phyloP scores from a whole-genome alignment of 2,329 filamentous ascomycete species.

The Calonectria honghensis region DNA sequence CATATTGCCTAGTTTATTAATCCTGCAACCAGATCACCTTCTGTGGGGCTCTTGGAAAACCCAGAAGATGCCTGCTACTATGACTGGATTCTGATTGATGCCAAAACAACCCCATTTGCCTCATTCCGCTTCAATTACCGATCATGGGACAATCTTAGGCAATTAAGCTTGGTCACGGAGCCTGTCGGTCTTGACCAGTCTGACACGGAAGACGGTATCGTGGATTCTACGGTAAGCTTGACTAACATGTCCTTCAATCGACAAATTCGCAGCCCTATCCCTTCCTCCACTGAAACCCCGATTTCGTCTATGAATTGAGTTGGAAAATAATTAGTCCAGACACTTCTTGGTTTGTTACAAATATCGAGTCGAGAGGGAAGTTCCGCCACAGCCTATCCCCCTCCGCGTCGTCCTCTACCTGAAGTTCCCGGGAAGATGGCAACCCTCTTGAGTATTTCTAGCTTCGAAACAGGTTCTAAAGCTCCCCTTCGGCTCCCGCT shows the following conservation, averaged over 20 bases:
- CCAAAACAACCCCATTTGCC: constrained; percentile 71
- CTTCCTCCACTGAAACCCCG: too few species aligned
- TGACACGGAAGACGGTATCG: neutral
- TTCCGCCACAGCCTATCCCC: neutral
- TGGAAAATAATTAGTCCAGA: constrained; percentile 3
- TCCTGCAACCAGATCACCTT: constrained; percentile 66
- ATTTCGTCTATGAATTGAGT: too few species aligned
- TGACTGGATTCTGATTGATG: constrained; percentile 71
- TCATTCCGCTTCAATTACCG: constrained; percentile 75
- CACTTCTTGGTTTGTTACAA: constrained; percentile 4
- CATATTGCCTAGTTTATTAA: constrained; percentile 32
- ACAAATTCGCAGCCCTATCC: neutral
- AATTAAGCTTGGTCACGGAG: constrained; percentile 68
- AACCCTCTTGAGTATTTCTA: constrained; percentile 21
- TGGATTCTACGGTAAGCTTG: neutral
- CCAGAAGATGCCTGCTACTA: constrained; percentile 71
- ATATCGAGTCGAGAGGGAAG: neutral
- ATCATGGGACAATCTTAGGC: constrained; percentile 68
- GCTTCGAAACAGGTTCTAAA: constrained; percentile 35
- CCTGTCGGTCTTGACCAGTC: neutral
- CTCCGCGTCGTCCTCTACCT: constrained; percentile 46
- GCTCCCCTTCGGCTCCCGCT: constrained; percentile 45
- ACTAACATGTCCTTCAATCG: neutral
- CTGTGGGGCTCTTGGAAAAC: constrained; percentile 70
- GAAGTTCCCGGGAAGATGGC: constrained; percentile 43